Base-by-base conservation (phyloP, 148 eudicot genomes). In the Silene latifolia region DNA sequence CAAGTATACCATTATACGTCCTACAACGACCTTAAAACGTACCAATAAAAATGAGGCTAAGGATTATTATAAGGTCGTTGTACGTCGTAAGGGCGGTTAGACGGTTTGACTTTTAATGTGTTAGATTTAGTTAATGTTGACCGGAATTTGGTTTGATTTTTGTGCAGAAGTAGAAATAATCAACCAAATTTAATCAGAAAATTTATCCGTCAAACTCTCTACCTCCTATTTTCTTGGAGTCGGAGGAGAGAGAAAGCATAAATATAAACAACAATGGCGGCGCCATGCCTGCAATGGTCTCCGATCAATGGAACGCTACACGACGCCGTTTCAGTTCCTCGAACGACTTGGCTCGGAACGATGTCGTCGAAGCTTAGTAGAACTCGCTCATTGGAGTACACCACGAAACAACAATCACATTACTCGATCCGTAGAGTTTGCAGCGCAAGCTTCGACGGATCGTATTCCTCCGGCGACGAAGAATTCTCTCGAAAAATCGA, bases 401-500 rank as follows among this genome's bases (percentile, higher is more conserved):
- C 63, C 7, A 67, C 77, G 13, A 72, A 78, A 17, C 86, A 57
- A 29, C 59, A 74, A 14, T 1, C 53, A 27, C 74, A 23, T 20
- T 61, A 77, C 59, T 56, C 81, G 4, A 81, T 89, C 63, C 77
- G 84, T 13, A 74, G 90, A 63, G 83, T 88, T 60, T 83, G 81
- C 47, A 81, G 89, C 15, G 91, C 89, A 11, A 84, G 79, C 73
- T 80, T 83, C 32, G 85, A 83, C 48, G 76, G 84, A 17, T 87
- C 60, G 29, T 69, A 8, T 3, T 56, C 63, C 73, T 86, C 89
- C 5, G 89, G 86, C 24, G 92, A 87, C 39, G 96, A 86, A 23
- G 98, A 92, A 25, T 90, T 94, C 76, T 82, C 88, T 0, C 84
- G 76, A 48, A 68, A 86, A 54, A 86, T 91, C 62, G 74, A 86